Conservation (phyloP, 2,329 filamentous ascomycete species). For the Ciborinia camelliae region DNA sequence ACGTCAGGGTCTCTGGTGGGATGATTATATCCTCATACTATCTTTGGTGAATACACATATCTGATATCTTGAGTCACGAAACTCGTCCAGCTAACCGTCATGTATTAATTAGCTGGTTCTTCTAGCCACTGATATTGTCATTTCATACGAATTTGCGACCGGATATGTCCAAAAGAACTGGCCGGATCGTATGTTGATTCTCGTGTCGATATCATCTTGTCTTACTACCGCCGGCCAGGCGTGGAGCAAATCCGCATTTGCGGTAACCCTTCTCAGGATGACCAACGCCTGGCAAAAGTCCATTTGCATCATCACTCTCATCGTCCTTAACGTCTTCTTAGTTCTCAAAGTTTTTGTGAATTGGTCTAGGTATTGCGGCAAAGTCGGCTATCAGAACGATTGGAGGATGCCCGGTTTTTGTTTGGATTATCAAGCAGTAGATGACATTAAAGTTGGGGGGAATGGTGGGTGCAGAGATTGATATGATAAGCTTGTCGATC, state of each 20-base stretch:
- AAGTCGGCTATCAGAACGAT: constrained; percentile 44
- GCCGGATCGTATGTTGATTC: constrained; percentile 52
- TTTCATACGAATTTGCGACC: constrained; percentile 46
- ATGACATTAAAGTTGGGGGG: constrained; percentile 49
- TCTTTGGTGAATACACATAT: constrained; percentile 24
- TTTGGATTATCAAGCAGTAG: constrained; percentile 40
- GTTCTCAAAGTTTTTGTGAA: constrained; percentile 48
- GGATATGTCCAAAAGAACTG: constrained; percentile 48
- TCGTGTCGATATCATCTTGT: constrained; percentile 43
- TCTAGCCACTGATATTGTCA: constrained; percentile 46
- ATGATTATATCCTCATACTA: constrained; percentile 26
- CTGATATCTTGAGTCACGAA: neutral
- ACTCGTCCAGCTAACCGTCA: neutral
- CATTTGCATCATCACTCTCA: constrained; percentile 49
- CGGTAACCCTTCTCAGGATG: constrained; percentile 39
- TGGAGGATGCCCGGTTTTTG: constrained; percentile 47
- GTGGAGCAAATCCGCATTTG: constrained; percentile 43
- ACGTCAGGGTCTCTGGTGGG: constrained; percentile 27
- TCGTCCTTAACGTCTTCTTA: constrained; percentile 48
- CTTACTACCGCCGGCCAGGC: constrained; percentile 37
- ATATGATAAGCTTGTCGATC: constrained; percentile 11
- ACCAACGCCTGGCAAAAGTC: constrained; percentile 44
- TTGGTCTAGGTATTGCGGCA: constrained; percentile 47
- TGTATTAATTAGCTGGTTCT: constrained; percentile 40
- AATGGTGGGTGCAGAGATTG: constrained; percentile 42